Conservation (phyloP, 2,329 filamentous ascomycete genomes). For the Didymella pinodella region DNA sequence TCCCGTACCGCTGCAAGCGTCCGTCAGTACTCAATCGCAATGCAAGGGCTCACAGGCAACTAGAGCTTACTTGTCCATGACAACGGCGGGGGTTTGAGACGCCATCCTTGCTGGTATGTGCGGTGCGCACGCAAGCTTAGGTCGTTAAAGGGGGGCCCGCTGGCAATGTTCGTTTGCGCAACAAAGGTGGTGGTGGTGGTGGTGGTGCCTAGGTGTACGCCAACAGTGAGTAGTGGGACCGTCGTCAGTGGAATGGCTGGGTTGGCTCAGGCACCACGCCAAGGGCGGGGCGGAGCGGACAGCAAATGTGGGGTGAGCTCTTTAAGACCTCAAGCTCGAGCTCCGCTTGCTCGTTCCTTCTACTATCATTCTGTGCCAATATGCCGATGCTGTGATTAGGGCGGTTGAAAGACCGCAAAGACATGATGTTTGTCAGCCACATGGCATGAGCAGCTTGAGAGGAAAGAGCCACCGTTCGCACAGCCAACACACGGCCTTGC, state of each 20-base stretch:
- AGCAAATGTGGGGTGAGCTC: conserved; percentile 28
- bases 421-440: conserved; percentile 10
- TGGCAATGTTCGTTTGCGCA: conserved; percentile 30
- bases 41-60: conserved; percentile 39
- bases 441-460: conserved; percentile 18
- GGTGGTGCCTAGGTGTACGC: background rate
- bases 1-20: conserved; percentile 84
- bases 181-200: conserved; percentile 26
- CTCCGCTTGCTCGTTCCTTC: conserved; percentile 22
- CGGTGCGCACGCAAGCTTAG: conserved; percentile 34
- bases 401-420: background rate
- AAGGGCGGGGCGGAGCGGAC: conserved; percentile 31
- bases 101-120: conserved; percentile 71
- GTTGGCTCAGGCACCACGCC: conserved; percentile 23
- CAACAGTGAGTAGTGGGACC: conserved; percentile 37
- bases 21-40: conserved; percentile 47
- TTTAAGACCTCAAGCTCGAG: conserved; percentile 1
- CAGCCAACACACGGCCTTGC: conserved; percentile 29
- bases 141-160: conserved; percentile 34
- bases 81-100: conserved; percentile 99
- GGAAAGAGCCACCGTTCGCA: conserved; percentile 37
- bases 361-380: conserved; percentile 7
- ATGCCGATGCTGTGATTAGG: background rate
- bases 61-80: conserved; percentile 99
- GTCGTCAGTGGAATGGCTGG: conserved; percentile 19